A percentile compares a stretch with the other conserved stretches of the same genome.
Conservation (phyloP, 139 green algal species). For the Marvania coccoides region DNA sequence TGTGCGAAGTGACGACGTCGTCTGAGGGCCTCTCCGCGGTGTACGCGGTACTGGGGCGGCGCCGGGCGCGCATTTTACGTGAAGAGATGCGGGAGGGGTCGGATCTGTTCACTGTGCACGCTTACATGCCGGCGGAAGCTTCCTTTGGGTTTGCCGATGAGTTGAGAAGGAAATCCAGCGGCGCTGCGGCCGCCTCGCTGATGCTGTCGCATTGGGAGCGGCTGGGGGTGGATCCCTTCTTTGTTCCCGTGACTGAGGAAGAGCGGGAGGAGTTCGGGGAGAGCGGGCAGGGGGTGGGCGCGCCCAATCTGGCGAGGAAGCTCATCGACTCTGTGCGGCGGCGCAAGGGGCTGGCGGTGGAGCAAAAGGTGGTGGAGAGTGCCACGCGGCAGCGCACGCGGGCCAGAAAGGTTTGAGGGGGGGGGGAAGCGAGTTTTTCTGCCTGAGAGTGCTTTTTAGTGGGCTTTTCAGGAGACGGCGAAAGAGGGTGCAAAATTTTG, state of each 20-base stretch:
- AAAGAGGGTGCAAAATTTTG: too few relatives aligned
- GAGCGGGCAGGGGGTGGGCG: constrained; percentile 52
- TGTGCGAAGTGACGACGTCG: constrained; percentile 73
- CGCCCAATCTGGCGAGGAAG: constrained; percentile 68
- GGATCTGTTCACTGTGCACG: constrained; percentile 77
- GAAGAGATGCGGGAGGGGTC: constrained; percentile 94
- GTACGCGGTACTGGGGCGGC: constrained; percentile 78
- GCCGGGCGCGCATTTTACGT: constrained; percentile 69
- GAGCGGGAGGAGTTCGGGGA: constrained; percentile 97
- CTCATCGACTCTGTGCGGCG: constrained; percentile 79
- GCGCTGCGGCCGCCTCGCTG: constrained; percentile 76
- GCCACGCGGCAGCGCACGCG: constrained; percentile 97
- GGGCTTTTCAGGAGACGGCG: too few relatives aligned
- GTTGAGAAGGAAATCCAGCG: constrained; percentile 72
- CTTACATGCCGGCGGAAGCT: constrained; percentile 82
- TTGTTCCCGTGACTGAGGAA: constrained; percentile 89
- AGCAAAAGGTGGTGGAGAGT: constrained; percentile 89
- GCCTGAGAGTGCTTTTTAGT: not conserved
- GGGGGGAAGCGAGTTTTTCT: not conserved
- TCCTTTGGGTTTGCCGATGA: constrained; percentile 95
- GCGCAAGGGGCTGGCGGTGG: constrained; percentile 89
- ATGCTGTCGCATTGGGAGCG: constrained; percentile 94
- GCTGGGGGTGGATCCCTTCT: constrained; percentile 91
- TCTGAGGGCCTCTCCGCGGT: constrained; percentile 55
- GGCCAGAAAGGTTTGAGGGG: constrained; percentile 82